Base-by-base conservation (phyloP, 2,329 filamentous ascomycete species). In the Botrytis porri region DNA sequence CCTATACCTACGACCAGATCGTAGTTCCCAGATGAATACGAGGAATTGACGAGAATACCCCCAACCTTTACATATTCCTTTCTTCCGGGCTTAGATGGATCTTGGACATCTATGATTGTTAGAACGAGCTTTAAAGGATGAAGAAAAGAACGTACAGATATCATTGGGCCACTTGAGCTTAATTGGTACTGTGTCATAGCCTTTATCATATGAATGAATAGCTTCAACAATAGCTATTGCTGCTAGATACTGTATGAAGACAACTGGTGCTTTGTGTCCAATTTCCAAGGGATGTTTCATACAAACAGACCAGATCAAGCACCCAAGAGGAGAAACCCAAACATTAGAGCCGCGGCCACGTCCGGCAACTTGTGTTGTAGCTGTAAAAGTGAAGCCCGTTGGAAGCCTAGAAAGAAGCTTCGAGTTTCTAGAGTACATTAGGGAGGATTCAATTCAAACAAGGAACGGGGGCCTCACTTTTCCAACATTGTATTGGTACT, bases 111-210 rank as follows among this genome's bases (percentile, higher is more conserved):
- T 89, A 73, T 32, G 43, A 67, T 64, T 39, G 32, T 48, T 54
- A 70, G 71, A 59, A 48, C 61, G 12, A 59, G 29, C 39, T 72
- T 57, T 20, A 69, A 32, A 67, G 22, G 18, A 32, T 0, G 25
- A 6, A 3, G 75, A 12, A 65, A 59, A 8, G 22, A 39, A 82
- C 86, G 81, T 82, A 90, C 89, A 95, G 71, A 99, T 93, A 80
- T 99, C 96, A 79, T 99, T 99, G 18, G 96, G 96, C 96, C 96
- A 99, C 82, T 99, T 99, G 45, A 99, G 84, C 80, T 93, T 94
- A 59, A 99, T 87, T 0, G 93, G 93, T 7, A 98, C 82, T 0
- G 89, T 85, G 9, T 88, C 86, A 81, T 97, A 98, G 12, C 91
- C 93, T 3, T 83, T 82, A 66, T 91, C 94, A 80, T 98, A 98